Evolutionary conservation across 257 asterid species (phyloP).

Genomic region (Ehretia macrophylla): DNA sequence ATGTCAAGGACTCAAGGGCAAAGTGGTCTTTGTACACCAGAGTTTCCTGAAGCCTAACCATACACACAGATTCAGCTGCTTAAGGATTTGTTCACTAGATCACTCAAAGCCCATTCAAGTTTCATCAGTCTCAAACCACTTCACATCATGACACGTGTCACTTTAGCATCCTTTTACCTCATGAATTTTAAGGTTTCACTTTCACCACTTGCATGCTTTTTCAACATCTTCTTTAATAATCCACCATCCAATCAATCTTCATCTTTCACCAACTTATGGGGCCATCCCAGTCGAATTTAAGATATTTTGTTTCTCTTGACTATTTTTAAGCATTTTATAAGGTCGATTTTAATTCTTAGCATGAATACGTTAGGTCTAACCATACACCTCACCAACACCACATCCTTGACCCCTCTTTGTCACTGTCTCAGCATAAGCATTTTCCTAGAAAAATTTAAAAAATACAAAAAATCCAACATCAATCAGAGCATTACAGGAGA

Average conservation of each 20-base stretch:
- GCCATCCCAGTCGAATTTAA: no score
- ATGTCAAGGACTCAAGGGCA: no score
- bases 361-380: no score
- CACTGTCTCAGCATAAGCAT: no score
- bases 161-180: conserved; percentile 23
- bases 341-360: no score
- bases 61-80: conserved; percentile 1
- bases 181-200: conserved; percentile 35
- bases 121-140: conserved; percentile 20
- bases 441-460: not conserved
- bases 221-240: not conserved
- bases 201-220: not conserved
- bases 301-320: no score
- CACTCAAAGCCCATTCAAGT: no score
- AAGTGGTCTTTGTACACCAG: no score
- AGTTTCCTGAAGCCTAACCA: no score
- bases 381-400: no score
- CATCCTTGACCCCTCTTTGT: no score
- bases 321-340: no score
- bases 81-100: conserved; percentile 15
- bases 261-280: not conserved
- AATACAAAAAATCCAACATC: not conserved
- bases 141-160: conserved; percentile 34
- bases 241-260: conserved; percentile 13
- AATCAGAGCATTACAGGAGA: not conserved